Evolutionary conservation across 2,329 filamentous ascomycete genomes (phyloP).

Genomic region (Colletotrichum sp.): DNA sequence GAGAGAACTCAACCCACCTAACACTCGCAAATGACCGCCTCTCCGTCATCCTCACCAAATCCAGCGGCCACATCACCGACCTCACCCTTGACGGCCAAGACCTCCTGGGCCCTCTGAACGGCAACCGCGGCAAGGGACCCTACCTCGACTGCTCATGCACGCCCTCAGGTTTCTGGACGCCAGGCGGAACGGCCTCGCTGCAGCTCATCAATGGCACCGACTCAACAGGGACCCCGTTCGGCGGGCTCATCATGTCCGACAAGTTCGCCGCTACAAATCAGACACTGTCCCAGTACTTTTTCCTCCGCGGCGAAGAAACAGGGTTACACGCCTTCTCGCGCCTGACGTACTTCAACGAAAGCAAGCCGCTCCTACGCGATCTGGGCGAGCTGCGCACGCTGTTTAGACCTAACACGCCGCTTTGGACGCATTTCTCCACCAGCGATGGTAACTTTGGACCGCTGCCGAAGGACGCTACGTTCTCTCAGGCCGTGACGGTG

Average conservation of each 20-base stretch:
- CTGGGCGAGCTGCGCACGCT: slow-evolving; percentile 66
- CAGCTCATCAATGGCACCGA: slow-evolving; percentile 52
- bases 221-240: slow-evolving; percentile 56
- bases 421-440: slow-evolving; percentile 69
- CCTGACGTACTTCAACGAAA: slow-evolving; percentile 64
- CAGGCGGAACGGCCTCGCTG: slow-evolving; percentile 53
- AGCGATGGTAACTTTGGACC: slow-evolving; percentile 61
- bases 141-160: slow-evolving; percentile 71
- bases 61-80: slow-evolving; percentile 37
- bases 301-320: slow-evolving; percentile 66
- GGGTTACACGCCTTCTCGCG: slow-evolving; percentile 67
- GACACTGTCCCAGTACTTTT: slow-evolving; percentile 69
- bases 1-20: slow-evolving; percentile 35
- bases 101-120: slow-evolving; percentile 47
- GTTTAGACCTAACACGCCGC: slow-evolving; percentile 61
- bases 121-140: slow-evolving; percentile 52
- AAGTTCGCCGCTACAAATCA: slow-evolving; percentile 63
- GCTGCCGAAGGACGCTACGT: slow-evolving; percentile 39
- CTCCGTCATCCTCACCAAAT: slow-evolving; percentile 39
- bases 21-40: slow-evolving; percentile 42
- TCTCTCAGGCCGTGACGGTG: slow-evolving; percentile 51
- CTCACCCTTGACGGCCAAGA: slow-evolving; percentile 45
- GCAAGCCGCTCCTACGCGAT: slow-evolving; percentile 59
- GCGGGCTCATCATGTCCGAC: slow-evolving; percentile 64
- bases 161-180: slow-evolving; percentile 63